Evolutionary conservation across 2,329 filamentous ascomycete genomes (phyloP), one percentile per base, ranked within the genome.

Genomic region (Microdochium nivale): DNA sequence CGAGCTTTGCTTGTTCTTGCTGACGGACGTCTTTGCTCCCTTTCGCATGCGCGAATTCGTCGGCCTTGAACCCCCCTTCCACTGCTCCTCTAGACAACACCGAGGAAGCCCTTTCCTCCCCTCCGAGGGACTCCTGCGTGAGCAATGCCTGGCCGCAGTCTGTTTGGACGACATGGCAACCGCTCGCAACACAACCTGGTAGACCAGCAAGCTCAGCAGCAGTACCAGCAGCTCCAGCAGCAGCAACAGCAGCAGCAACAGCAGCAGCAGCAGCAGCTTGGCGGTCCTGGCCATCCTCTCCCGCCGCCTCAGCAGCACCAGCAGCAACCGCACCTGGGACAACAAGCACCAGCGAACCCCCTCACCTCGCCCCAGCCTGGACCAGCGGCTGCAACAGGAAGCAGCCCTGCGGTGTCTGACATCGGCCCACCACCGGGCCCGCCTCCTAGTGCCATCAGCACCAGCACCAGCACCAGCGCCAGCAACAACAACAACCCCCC

Each of bases 171-270:
- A 3, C 46, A 47, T 25, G 74, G 71, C 70, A 78, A 78, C 62
- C 76, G 76, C 60, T 78, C 78, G 65, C 78, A 80, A 69, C 76
- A 78, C 63, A 73, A 74, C 57, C 70, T 80, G 60, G 68, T 70
- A 60, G 77, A 77, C 63, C 65, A 68, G 59, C 67, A 54, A 10
- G 55, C 53, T 25, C 55, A 51, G 25, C 57, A 58, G 24, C 54
- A 57, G 24, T 54, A 54, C 24, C 53, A 52, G 11, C 56, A 60
- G 48, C 61, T 60, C 53, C 62, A 67, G 51, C 63, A 69, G 62
- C 67, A 61, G 57, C 64, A 60, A 57, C 63, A 58, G 52, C 52
- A 56, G 49, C 52, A 58, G 11, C 53, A 54, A 43, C 54, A 54
- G n/a, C 50, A 52, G 32, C 50, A 49, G 3, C 58, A 59, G 44